Base-by-base conservation (phyloP, 768 basidiomycete species). In the Clavaria fumosa region DNA sequence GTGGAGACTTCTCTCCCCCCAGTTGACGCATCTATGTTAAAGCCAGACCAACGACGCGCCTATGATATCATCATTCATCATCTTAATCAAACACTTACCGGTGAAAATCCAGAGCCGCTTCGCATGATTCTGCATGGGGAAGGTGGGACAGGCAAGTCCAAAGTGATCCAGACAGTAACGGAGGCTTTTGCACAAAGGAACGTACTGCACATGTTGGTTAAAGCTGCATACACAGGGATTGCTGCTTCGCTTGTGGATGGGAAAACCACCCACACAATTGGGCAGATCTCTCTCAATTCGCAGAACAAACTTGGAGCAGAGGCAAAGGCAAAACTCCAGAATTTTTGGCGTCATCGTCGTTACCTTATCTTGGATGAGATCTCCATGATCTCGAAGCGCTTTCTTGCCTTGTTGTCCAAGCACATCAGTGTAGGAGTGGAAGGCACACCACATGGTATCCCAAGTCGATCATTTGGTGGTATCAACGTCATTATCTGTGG, bases 61-160 rank as follows among this genome's bases (percentile, higher is more conserved):
- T 59, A 52, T 40, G 50, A 56, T 34, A 55, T 63, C 9, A 43
- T 65, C 1, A 34, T 23, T 1, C 35, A 45, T 20, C 62, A 64
- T 41, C 9, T 58, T 0, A n/a, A 46, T 0, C 24, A 48, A 3
- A 51, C 49, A 1, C n/a, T 61, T 7, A 12, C 12, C 0, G 50
- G 53, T 0, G 2, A 26, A 1, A 7, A 38, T 2, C 52, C 46
- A 4, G 43, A 42, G 1, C 61, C 50, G 7, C 41, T 64, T 1
- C 47, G 46, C 0, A 63, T 63, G 63, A 41, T 55, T 2, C 43
- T 64, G 0, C 46, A 47, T 5, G 61, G 63, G 4, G 55, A 55
- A 34, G 56, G 55, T 0, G 57, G 58, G 0, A 55, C 51, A 0
- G 56, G 60, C 2, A 63, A 62, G 41, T 59, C 57, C 1, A 51